phyloP scores from a whole-genome alignment of 495 filamentous ascomycete species.

The Trichoderma orchidacearum region DNA sequence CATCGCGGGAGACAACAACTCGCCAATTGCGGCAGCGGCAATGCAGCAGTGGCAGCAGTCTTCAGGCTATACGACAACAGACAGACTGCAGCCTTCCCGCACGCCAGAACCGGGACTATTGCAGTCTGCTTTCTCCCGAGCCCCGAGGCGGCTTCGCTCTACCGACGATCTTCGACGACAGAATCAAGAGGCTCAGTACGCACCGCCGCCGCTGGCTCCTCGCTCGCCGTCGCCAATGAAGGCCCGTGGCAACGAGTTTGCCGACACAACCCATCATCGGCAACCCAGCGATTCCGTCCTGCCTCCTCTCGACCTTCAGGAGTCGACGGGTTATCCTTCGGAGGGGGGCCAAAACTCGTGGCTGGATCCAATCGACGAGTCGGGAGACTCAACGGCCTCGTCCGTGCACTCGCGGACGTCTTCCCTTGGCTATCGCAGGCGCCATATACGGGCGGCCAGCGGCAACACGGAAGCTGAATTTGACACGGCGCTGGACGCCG shows the following conservation, averaged over 20 bases:
- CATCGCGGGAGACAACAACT: conserved; percentile 3
- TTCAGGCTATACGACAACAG: conserved; percentile 6
- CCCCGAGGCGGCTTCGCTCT: conserved; percentile 16
- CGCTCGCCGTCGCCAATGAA: neutral
- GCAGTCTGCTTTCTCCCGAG: conserved; percentile 33
- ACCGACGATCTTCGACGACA: neutral
- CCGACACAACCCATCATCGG: neutral
- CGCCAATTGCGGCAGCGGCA: conserved; percentile 13
- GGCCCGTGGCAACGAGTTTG: neutral
- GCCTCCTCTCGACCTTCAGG: neutral
- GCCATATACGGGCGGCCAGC: conserved; percentile 51
- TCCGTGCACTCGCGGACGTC: conserved; percentile 75
- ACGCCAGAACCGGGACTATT: conserved; percentile 6
- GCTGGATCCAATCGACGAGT: conserved; percentile 96
- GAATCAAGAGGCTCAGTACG: neutral
- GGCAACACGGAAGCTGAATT: conserved; percentile 83
- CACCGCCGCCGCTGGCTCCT: neutral
- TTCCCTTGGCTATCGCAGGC: conserved; percentile 50
- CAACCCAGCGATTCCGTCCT: neutral
- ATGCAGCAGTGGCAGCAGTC: conserved; percentile 4
- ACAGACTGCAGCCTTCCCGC: conserved; percentile 6
- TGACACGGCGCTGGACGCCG: conserved; percentile 87
- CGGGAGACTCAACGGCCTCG: conserved; percentile 63
- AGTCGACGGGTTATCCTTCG: no score
- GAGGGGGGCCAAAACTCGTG: conserved; percentile 41